A percentile compares a stretch with the other conserved stretches of the same genome.
Evolutionary conservation across 1,284 basidiomycete species (phyloP).

Genomic region (Meripilus lineatus): DNA sequence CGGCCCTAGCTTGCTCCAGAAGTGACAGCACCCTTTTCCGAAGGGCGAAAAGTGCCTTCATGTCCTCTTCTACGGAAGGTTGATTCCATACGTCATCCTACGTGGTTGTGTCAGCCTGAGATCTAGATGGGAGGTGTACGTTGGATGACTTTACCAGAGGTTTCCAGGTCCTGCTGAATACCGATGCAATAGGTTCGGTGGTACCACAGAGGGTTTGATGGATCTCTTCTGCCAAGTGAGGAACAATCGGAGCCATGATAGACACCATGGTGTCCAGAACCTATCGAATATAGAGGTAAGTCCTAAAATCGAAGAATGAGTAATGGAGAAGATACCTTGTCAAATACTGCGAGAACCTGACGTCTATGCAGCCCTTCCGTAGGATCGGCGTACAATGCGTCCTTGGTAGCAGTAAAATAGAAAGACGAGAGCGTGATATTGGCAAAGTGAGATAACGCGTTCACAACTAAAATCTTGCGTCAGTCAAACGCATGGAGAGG

Average conservation of each 20-base stretch:
- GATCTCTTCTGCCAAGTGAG: slow-evolving; percentile 92
- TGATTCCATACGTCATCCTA: slow-evolving; percentile 56
- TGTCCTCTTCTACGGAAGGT: slow-evolving; percentile 45
- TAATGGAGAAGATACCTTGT: slow-evolving; percentile 46
- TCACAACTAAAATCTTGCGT: slow-evolving; percentile 41
- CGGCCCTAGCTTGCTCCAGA: slow-evolving; percentile 65
- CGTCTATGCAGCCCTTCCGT: slow-evolving; percentile 50
- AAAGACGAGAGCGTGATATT: slow-evolving; percentile 74
- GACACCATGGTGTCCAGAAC: slow-evolving; percentile 65
- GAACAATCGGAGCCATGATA: slow-evolving; percentile 83
- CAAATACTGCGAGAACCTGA: slow-evolving; percentile 67
- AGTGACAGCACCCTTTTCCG: slow-evolving; percentile 53
- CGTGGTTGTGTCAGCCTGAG: background rate
- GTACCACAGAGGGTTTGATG: slow-evolving; percentile 42
- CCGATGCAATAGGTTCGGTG: slow-evolving; percentile 34
- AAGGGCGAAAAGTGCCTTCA: slow-evolving; percentile 52
- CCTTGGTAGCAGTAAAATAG: slow-evolving; percentile 93
- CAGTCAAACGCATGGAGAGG: background rate
- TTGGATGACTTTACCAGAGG: slow-evolving; percentile 30
- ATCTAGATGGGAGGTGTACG: background rate
- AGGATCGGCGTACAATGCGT: slow-evolving; percentile 80
- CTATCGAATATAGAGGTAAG: slow-evolving; percentile 32
- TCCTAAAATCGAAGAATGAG: background rate
- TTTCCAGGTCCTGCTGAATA: slow-evolving; percentile 63
- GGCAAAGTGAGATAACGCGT: slow-evolving; percentile 57